These are phyloP conservation scores for Xylariaceae sp. DNA, from an alignment of 2,329 filamentous ascomycete genomes.

Conservation along the genomic window DNA sequence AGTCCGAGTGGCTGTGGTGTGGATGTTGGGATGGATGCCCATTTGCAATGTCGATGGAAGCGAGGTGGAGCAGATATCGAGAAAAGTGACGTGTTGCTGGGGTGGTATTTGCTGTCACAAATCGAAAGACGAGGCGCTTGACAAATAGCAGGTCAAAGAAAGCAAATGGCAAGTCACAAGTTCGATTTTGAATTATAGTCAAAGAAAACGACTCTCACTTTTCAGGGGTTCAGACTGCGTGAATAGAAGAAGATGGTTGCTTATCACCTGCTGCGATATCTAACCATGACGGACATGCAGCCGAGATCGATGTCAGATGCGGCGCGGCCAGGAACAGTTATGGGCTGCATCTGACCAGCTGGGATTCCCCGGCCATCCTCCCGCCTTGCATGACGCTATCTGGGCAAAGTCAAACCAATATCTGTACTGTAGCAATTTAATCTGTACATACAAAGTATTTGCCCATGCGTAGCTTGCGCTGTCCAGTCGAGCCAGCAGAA, in stretches of 20 bases:
- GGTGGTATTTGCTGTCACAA: conserved; percentile 7
- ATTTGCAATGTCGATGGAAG: conserved; percentile 3
- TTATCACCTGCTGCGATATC: neutral
- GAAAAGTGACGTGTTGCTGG: conserved; percentile 14
- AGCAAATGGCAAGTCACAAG: conserved; percentile 2
- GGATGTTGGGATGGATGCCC: neutral
- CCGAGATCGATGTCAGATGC: conserved; percentile 8
- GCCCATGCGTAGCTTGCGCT: no score
- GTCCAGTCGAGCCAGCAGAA: no score
- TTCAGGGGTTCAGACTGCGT: neutral
- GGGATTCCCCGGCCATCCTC: conserved; percentile 12
- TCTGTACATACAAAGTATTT: no score
- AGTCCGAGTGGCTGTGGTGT: conserved; percentile 7
- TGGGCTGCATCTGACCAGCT: conserved; percentile 14
- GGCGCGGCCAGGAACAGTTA: conserved; percentile 10
- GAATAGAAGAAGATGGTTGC: neutral
- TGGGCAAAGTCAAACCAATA: no score
- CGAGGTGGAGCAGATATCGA: conserved; percentile 4
- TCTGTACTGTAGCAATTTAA: neutral
- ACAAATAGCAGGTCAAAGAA: conserved; percentile 14
- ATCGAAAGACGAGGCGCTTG: conserved; percentile 7
- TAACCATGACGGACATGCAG: neutral
- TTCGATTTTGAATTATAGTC: conserved; percentile 1
- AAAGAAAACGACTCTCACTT: conserved; percentile 9
- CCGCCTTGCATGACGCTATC: conserved; percentile 4